Base-by-base conservation (phyloP, 179 eudicot species). In the Actinidia arguta region DNA sequence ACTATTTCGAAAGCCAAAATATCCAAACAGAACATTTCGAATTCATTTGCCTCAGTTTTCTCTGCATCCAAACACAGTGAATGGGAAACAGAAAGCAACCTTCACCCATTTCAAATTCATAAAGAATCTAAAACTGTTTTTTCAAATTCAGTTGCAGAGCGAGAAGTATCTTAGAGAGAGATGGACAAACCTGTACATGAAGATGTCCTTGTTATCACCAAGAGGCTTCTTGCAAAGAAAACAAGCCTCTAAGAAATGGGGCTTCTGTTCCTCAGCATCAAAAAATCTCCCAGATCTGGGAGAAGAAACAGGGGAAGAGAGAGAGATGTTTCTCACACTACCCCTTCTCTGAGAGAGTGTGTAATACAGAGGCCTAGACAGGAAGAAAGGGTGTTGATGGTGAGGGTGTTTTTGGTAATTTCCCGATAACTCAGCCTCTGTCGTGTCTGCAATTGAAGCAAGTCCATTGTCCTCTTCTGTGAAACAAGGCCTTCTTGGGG, bases 171-270 rank as follows among this genome's bases (percentile, higher is more conserved):
- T 17, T n/a, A n/a, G n/a, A n/a, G n/a, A n/a, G n/a, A n/a, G n/a
- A n/a, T n/a, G 5, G 7, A 90, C 92, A 61, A 73, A 94, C 98
- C 98, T 92, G 92, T 94, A 94, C 98, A 94, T 92, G 83, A 90
- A 94, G 81, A 94, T 94, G 72, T 94, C 98, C 54, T 88, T 88
- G 79, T 93, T 92, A 8, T 59, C 83, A 16, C 88, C 89, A 8
- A 94, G 92, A 6, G 89, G 88, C 66, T 92, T 92, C 44, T 86
- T 88, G 73, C 98, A 94, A 16, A 91, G 92, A 56, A 76, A 83
- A 64, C 98, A 94, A 58, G 94, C 81, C 44, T 92, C 92, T 6
- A 94, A 79, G 83, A 92, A 94, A 81, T 94, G 90, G 61, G 95
- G 89, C 13, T 87, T 82, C 13, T 82, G 87, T 18, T 91, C 94